A percentile compares a stretch with the other conserved stretches of the same genome.
These are phyloP conservation scores for Moniliella sp. DNA, from an alignment of 1,284 basidiomycete genomes.

Conservation along the genomic window DNA sequence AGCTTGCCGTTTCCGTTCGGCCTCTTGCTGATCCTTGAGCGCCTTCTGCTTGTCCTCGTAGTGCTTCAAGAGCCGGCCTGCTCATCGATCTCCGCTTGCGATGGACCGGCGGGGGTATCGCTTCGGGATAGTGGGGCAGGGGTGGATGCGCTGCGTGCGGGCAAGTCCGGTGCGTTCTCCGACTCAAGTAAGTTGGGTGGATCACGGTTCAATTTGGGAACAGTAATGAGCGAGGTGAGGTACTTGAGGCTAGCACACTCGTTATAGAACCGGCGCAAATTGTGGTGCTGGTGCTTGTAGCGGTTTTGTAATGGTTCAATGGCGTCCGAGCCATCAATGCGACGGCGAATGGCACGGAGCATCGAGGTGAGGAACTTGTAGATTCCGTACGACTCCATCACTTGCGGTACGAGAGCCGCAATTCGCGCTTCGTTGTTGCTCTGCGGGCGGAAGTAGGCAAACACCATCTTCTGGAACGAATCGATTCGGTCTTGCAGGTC, in stretches of 20 bases:
- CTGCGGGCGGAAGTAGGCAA: slow-evolving; percentile 24
- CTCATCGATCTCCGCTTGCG: slow-evolving; percentile 51
- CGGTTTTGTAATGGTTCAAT: slow-evolving; percentile 28
- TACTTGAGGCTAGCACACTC: slow-evolving; percentile 32
- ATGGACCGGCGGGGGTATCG: slow-evolving; percentile 36
- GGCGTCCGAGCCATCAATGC: slow-evolving; percentile 35
- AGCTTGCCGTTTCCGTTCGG: slow-evolving; percentile 55
- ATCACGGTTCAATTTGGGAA: slow-evolving; percentile 31
- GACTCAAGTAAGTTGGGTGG: slow-evolving; percentile 31
- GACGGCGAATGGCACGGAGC: slow-evolving; percentile 32
- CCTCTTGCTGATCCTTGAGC: slow-evolving; percentile 55
- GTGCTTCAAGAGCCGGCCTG: slow-evolving; percentile 86
- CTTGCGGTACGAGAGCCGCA: slow-evolving; percentile 28
- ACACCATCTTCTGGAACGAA: slow-evolving; percentile 31
- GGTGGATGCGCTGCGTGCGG: slow-evolving; percentile 7
- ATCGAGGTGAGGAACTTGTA: slow-evolving; percentile 34
- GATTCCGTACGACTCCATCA: slow-evolving; percentile 33
- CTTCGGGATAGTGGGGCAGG: slow-evolving; percentile 39
- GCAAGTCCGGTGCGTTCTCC: slow-evolving; percentile 12
- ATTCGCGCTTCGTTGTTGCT: slow-evolving; percentile 32
- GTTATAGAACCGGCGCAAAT: slow-evolving; percentile 30
- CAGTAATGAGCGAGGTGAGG: slow-evolving; percentile 32
- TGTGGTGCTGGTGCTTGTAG: slow-evolving; percentile 27
- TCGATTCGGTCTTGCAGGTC: slow-evolving; percentile 33
- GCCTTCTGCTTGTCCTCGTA: slow-evolving; percentile 90